These are phyloP conservation scores for Neurospora cerealis DNA, from an alignment of 495 filamentous ascomycete genomes.

Conservation along the genomic window DNA sequence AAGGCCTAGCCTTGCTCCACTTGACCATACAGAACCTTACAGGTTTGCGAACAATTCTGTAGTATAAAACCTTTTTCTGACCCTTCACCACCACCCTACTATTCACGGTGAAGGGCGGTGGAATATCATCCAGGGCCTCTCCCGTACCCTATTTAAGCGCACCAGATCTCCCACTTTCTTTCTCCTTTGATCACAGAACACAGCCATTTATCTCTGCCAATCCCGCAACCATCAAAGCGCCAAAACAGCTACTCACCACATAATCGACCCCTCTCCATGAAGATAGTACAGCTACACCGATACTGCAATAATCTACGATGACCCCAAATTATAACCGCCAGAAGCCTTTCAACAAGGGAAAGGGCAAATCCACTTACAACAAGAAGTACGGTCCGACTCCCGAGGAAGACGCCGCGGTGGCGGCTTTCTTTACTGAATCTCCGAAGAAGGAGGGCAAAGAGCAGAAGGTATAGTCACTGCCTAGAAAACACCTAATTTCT, in stretches of 20 bases:
- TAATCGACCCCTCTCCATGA: too few species aligned
- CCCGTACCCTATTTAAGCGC: neutral
- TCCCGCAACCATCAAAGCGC: too few species aligned
- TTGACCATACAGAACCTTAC: neutral
- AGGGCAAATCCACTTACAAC: neutral
- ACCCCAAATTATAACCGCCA: neutral
- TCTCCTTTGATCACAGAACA: neutral
- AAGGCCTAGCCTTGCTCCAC: neutral
- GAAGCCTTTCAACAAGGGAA: neutral
- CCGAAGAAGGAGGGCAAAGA: neutral
- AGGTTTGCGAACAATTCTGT: neutral
- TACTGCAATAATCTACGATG: neutral
- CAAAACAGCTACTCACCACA: neutral
- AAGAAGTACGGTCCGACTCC: neutral
- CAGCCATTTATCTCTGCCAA: neutral
- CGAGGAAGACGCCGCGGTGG: neutral
- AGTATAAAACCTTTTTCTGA: neutral
- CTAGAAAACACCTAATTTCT: neutral
- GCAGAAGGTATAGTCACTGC: neutral
- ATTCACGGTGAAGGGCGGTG: neutral
- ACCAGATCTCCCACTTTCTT: neutral
- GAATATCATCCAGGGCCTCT: neutral
- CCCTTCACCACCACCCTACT: neutral
- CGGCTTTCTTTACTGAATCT: neutral
- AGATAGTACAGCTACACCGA: too few species aligned